Percentiles rank a stretch among this genome's conserved stretches.
Evolutionary conservation across 225 moss, liverwort and hornwort species (phyloP).

Genomic region (Polytrichum commune): DNA sequence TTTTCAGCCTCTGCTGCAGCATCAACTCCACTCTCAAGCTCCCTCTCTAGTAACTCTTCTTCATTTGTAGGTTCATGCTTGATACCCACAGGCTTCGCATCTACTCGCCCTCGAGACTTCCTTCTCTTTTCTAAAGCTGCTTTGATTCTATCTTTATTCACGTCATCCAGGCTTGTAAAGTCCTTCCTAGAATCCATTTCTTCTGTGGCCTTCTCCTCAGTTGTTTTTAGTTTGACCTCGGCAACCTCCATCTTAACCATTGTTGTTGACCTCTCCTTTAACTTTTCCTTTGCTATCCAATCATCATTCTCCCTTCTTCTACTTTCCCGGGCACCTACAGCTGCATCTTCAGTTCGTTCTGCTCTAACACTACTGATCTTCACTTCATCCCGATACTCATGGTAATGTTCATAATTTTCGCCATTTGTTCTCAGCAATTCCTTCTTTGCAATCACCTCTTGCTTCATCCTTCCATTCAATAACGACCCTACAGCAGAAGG

Average conservation of each 20-base stretch:
- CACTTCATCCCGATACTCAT: constrained; percentile 58
- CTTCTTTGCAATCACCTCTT: constrained; percentile 43
- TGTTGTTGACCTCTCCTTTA: constrained; percentile 33
- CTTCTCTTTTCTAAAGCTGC: constrained; percentile 65
- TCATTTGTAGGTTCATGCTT: constrained; percentile 80
- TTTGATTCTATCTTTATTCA: constrained; percentile 81
- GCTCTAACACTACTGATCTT: constrained; percentile 27
- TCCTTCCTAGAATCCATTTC: constrained; percentile 73
- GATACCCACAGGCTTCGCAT: constrained; percentile 43
- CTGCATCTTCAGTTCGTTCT: constrained; percentile 34
- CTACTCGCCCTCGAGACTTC: constrained; percentile 64
- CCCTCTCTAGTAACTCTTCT: constrained; percentile 63
- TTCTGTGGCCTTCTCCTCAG: constrained; percentile 41
- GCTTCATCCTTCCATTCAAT: constrained; percentile 53
- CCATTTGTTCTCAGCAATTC: constrained; percentile 54
- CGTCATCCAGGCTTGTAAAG: constrained; percentile 61
- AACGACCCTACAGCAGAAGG: constrained; percentile 37
- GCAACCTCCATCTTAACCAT: constrained; percentile 30
- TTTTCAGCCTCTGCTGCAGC: constrained; percentile 51
- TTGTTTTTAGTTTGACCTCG: constrained; percentile 26
- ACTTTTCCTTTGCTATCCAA: constrained; percentile 55
- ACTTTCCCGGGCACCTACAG: constrained; percentile 20
- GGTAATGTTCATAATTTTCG: constrained; percentile 55
- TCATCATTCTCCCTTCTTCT: constrained; percentile 58
- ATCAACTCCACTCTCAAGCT: constrained; percentile 56